Conservation (phyloP, 164 flowering plant species). For the Vitis amurensis region DNA sequence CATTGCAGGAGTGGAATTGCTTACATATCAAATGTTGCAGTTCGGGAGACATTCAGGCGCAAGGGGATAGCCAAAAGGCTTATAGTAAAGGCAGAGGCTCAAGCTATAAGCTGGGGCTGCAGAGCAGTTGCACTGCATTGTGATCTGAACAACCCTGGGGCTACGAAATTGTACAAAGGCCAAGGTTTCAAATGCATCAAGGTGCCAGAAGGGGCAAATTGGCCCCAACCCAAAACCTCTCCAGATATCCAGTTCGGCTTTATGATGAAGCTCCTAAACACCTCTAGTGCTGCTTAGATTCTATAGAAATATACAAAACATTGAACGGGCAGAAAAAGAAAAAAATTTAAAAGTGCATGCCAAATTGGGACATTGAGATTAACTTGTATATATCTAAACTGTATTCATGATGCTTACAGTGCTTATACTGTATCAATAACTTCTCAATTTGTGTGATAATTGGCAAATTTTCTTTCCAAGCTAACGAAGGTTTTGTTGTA, state of each 20-base stretch:
- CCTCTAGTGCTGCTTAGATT: conserved; percentile 13
- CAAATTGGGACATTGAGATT: neutral
- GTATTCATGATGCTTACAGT: too few relatives aligned
- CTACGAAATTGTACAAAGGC: conserved; percentile 62
- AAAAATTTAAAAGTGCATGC: neutral
- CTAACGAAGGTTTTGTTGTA: too few relatives aligned
- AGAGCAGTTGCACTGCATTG: conserved; percentile 89
- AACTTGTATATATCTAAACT: neutral
- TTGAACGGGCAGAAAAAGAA: neutral
- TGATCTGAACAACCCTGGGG: conserved; percentile 72
- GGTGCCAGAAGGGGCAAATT: conserved; percentile 84
- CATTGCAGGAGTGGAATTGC: conserved; percentile 84
- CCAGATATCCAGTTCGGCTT: conserved; percentile 67
- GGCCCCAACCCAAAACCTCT: conserved; percentile 90
- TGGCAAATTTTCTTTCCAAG: too few relatives aligned
- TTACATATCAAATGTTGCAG: conserved; percentile 94
- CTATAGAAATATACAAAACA: neutral
- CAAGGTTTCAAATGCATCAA: conserved; percentile 78
- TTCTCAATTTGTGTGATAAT: too few relatives aligned
- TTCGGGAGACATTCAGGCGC: conserved; percentile 70
- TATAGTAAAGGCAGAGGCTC: conserved; percentile 73
- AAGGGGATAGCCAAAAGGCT: conserved; percentile 88
- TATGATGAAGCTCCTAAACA: conserved; percentile 89
- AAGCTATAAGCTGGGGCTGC: conserved; percentile 85
- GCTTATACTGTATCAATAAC: too few relatives aligned